Base-by-base conservation (phyloP, 2,329 filamentous ascomycete genomes). In the Macrophomina tecta region DNA sequence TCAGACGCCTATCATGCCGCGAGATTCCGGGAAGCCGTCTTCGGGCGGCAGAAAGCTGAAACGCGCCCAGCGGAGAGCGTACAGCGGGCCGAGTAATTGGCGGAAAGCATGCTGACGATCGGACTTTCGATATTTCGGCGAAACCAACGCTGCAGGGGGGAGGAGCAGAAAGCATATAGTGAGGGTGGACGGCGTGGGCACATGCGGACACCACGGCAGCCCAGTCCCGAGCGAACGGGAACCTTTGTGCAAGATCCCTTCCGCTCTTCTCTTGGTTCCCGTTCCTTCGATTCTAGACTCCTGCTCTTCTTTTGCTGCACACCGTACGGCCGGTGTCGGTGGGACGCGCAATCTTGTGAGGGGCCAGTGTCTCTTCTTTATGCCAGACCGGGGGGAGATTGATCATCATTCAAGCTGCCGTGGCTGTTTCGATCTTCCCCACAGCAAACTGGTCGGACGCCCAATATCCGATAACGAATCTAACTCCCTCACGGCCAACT, bases 11-110 rank as follows among this genome's bases (percentile, higher is more conserved):
- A 9, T 3, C 4, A 49, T 11, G 5, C 48, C 48, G 48, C 48
- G 2, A 8, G 18, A 51, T 30, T 51, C 48, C 48, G 48, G 48
- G 9, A 28, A 28, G 48, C 48, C 48, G 48, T n/a, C 16, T 51
- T 51, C 48, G 48, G 48, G 48, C 48, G 18, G 48, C 48, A 30
- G 48, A 28, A 9, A 45, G 48, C 48, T 51, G 48, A 51, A 51
- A 51, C 48, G 18, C 9, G 48, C 48, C 8, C 16, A 45, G 42
- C 16, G 48, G 48, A 51, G 48, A 5, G 28, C 18, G 18, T 51
- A 28, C 48, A 28, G 48, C 48, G 48, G 48, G 48, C 48, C 48
- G 48, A 51, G 18, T 30, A 51, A 28, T 14, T 51, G 42, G 42
- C 48, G 12, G 23, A 30, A 3, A 9, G 18, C 48, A 51, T 11